phyloP scores from a whole-genome alignment of 1,139 yeast species.

The Kazachstania sp. region DNA sequence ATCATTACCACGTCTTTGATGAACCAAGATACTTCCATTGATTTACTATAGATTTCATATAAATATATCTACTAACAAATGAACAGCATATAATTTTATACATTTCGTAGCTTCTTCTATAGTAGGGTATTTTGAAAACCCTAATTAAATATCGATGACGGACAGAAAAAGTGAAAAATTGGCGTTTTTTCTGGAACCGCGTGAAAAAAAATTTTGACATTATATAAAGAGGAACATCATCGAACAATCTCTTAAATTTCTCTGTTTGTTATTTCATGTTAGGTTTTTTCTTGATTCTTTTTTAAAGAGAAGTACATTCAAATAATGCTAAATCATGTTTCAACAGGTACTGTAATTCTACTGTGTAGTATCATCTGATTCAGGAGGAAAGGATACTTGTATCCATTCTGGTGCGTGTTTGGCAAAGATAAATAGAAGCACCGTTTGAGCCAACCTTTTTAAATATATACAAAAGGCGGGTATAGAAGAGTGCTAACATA shows the following conservation, averaged over 20 bases:
- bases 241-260: not conserved
- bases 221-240: not conserved
- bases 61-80: not conserved
- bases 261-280: not conserved
- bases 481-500: constrained; percentile 27
- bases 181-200: not conserved
- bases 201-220: not conserved
- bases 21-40: constrained; percentile 57
- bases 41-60: not conserved
- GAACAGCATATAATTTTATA: not conserved
- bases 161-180: not conserved
- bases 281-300: not conserved
- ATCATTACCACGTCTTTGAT: constrained; percentile 86
- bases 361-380: constrained; percentile 1
- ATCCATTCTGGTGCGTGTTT: constrained; percentile 4
- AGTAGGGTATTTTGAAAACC: no score
- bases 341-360: not conserved
- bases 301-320: constrained; percentile 1
- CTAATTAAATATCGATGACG: no score
- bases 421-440: constrained; percentile 14
- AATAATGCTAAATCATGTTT: constrained; percentile 3
- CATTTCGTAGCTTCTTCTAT: not conserved
- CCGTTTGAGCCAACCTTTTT: constrained; percentile 26
- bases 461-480: constrained; percentile 15
- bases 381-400: constrained; percentile 1